These are phyloP conservation scores for Nakataea oryzae DNA, from an alignment of 2,329 filamentous ascomycete genomes.

Conservation along the genomic window DNA sequence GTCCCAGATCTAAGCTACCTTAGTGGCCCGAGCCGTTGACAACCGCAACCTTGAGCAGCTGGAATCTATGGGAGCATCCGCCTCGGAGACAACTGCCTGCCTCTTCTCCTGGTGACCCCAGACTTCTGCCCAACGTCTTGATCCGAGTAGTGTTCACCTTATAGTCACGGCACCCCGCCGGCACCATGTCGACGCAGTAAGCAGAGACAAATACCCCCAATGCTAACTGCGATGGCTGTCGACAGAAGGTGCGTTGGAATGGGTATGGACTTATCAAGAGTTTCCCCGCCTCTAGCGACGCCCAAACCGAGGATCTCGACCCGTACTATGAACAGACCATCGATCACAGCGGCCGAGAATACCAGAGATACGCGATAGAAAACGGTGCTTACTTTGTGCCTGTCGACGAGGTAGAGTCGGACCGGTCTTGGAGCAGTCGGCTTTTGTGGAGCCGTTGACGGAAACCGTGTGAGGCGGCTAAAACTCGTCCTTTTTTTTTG, in stretches of 20 bases:
- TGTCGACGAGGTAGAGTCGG: conserved; percentile 53
- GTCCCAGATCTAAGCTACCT: too few species aligned
- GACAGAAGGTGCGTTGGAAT: neutral
- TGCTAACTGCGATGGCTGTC: neutral
- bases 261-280: conserved; percentile 1
- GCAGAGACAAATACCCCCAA: neutral
- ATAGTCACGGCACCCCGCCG: too few species aligned
- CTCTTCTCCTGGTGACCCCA: too few species aligned
- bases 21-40: too few species aligned
- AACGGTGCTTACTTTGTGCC: conserved; percentile 58
- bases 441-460: neutral
- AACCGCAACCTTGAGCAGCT: too few species aligned
- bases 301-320: conserved; percentile 42
- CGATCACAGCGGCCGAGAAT: conserved; percentile 50
- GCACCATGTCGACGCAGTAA: neutral
- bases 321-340: conserved; percentile 48
- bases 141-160: too few species aligned
- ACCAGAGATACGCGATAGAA: conserved; percentile 56
- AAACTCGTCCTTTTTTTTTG: neutral
- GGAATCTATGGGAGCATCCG: too few species aligned
- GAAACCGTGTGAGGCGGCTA: neutral
- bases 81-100: too few species aligned
- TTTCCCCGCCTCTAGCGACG: conserved; percentile 25
- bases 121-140: too few species aligned
- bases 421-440: neutral